Evolutionary conservation across 305 asterid species (phyloP).

Genomic region (Fraxinus velutina): DNA sequence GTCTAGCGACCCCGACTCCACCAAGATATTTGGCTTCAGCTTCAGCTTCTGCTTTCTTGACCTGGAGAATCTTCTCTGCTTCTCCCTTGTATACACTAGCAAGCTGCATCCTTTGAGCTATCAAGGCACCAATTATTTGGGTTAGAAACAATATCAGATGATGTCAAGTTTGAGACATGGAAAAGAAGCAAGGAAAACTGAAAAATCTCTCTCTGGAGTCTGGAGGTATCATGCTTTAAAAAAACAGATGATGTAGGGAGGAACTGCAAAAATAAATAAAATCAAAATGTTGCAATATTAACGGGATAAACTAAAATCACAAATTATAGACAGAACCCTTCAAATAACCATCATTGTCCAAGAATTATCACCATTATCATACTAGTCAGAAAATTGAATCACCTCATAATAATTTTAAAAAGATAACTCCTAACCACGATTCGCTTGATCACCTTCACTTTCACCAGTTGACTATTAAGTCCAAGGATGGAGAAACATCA

Average conservation of each 20-base stretch:
- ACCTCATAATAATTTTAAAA: background rate
- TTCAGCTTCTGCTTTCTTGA: conserved; percentile 92
- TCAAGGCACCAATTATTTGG: conserved; percentile 13
- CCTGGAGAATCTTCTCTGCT: conserved; percentile 80
- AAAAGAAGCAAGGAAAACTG: background rate
- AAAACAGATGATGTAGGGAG: background rate
- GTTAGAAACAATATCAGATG: background rate
- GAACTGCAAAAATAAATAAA: background rate
- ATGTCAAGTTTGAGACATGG: background rate
- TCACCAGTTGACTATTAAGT: background rate
- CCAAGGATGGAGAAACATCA: background rate
- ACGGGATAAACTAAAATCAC: background rate
- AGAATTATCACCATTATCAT: background rate
- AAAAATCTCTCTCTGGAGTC: background rate
- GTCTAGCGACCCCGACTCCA: conserved; percentile 94
- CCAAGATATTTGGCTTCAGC: conserved; percentile 98
- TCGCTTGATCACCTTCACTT: background rate
- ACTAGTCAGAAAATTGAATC: background rate
- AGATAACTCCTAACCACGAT: background rate
- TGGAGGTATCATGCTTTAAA: background rate
- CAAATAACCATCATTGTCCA: background rate
- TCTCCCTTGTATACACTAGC: conserved; percentile 97
- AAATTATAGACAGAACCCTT: background rate
- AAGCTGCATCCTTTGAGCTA: conserved; percentile 98
- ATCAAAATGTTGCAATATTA: background rate